Evolutionary conservation across 2,329 filamentous ascomycete genomes (phyloP).

Genomic region (Thelonectria rubi): DNA sequence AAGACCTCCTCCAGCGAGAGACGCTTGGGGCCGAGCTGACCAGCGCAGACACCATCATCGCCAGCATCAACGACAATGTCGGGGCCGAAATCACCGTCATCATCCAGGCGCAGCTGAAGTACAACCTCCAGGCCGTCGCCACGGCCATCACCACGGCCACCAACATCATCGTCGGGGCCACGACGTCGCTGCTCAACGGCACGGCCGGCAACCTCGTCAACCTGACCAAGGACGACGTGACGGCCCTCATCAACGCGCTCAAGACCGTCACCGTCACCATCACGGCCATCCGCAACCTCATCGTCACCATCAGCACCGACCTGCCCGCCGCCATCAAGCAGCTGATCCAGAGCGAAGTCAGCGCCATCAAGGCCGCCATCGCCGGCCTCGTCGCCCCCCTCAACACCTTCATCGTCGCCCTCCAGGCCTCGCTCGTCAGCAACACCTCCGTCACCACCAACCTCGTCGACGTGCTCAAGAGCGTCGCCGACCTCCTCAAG

Average conservation of each 20-base stretch:
- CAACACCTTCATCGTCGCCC: not conserved
- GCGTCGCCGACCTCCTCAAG: not conserved
- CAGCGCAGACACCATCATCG: not conserved
- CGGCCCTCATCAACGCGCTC: not conserved
- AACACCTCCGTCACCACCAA: not conserved
- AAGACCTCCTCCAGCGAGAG: no score
- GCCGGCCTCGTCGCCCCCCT: not conserved
- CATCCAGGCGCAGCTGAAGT: not conserved
- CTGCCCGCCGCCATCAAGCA: not conserved
- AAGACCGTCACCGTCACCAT: not conserved
- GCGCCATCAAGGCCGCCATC: not conserved
- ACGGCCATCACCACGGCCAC: not conserved
- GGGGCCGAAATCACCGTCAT: not conserved
- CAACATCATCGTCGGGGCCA: not conserved
- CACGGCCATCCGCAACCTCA: not conserved
- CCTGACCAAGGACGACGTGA: not conserved
- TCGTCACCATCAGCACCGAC: not conserved
- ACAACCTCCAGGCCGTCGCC: slow-evolving; percentile 1
- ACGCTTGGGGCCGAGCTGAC: not conserved
- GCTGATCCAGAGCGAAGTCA: not conserved
- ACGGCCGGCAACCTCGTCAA: not conserved
- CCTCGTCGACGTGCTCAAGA: not conserved
- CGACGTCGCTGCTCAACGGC: not conserved
- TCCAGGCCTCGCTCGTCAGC: not conserved
- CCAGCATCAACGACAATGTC: not conserved